Evolutionary conservation across 2,329 filamentous ascomycete genomes (phyloP).

Genomic region (Coleophoma cylindrospora): DNA sequence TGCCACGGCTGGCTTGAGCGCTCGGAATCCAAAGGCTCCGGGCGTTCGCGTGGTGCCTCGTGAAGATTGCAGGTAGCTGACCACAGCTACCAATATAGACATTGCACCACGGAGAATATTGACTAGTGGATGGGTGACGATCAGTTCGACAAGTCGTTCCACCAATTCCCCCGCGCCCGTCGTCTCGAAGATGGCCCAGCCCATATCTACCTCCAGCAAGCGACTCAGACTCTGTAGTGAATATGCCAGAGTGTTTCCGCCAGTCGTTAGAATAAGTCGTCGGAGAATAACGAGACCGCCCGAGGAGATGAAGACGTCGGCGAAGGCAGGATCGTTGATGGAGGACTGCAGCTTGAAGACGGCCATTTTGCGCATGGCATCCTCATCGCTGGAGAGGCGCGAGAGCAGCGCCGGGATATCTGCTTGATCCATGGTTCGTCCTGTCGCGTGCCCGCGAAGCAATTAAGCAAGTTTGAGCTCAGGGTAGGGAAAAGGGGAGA

Average conservation of each 20-base stretch:
- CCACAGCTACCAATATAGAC: conserved; percentile 91
- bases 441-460: neutral
- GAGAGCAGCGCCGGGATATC: conserved; percentile 61
- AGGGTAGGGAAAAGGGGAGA: too few species aligned
- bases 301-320: conserved; percentile 90
- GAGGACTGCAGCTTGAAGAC: conserved; percentile 96
- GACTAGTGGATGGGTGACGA: conserved; percentile 91
- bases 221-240: conserved; percentile 84
- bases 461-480: too few species aligned
- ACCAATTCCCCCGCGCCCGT: conserved; percentile 60
- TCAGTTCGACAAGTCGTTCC: conserved; percentile 79
- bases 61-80: conserved; percentile 71
- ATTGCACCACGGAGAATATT: conserved; percentile 96
- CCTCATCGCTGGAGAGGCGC: conserved; percentile 66
- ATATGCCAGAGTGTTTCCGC: conserved; percentile 93
- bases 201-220: conserved; percentile 92
- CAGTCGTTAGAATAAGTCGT: conserved; percentile 76
- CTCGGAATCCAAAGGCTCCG: conserved; percentile 78
- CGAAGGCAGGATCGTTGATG: conserved; percentile 94
- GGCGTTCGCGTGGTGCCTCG: conserved; percentile 40
- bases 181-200: conserved; percentile 82
- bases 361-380: conserved; percentile 95
- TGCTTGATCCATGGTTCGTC: conserved; percentile 53
- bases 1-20: conserved; percentile 85
- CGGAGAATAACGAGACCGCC: conserved; percentile 79